phyloP scores from a whole-genome alignment of 305 asterid genomes.

The Fraxinus angustifolia region DNA sequence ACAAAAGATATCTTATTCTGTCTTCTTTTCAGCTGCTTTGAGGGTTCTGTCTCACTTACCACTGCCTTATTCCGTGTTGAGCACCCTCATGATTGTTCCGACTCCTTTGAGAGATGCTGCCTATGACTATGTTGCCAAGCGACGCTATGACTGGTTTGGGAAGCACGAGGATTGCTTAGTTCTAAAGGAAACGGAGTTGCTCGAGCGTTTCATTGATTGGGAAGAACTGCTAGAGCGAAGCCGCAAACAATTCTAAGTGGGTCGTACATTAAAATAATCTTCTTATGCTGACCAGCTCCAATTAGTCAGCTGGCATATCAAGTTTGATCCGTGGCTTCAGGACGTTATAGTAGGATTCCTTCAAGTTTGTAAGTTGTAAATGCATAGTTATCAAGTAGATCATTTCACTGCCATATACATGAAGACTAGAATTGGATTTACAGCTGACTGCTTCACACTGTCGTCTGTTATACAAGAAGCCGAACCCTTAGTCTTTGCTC shows the following conservation, averaged over 20 bases:
- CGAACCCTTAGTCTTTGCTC: neutral
- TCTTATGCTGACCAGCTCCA: neutral
- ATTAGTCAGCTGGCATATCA: neutral
- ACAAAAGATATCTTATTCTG: neutral
- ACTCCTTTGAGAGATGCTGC: conserved; percentile 71
- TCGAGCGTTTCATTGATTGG: conserved; percentile 77
- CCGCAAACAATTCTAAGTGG: conserved; percentile 33
- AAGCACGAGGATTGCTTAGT: conserved; percentile 72
- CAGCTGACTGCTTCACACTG: neutral
- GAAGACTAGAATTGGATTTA: conserved; percentile 1
- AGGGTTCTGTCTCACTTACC: conserved; percentile 75
- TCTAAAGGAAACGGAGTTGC: conserved; percentile 66
- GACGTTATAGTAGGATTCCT: conserved; percentile 1
- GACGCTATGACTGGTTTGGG: conserved; percentile 78
- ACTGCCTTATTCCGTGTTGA: conserved; percentile 61
- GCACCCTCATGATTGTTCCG: conserved; percentile 58
- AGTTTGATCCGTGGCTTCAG: neutral
- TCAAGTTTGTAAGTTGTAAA: conserved; percentile 3
- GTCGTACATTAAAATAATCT: neutral
- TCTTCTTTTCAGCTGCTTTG: conserved; percentile 67
- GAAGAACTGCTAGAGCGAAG: conserved; percentile 68
- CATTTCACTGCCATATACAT: neutral
- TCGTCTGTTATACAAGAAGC: neutral
- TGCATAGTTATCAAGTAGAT: neutral
- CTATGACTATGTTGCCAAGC: conserved; percentile 71